phyloP scores from a whole-genome alignment of 2,329 filamentous ascomycete species.

The Thyridium curvatum region DNA sequence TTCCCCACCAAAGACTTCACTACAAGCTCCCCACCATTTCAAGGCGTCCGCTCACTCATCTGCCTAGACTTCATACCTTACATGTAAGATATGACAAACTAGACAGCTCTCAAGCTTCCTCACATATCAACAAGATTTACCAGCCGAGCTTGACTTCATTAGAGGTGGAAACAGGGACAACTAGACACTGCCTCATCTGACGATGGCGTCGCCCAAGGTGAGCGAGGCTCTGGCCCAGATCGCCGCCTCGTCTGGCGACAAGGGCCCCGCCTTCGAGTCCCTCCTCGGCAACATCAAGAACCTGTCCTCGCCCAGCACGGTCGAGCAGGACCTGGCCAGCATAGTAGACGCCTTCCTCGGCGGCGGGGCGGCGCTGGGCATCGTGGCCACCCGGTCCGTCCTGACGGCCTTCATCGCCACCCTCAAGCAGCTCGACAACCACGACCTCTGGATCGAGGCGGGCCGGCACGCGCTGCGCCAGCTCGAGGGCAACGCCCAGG shows the following conservation, averaged over 20 bases:
- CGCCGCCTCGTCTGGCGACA: constrained; percentile 4
- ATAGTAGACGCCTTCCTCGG: constrained; percentile 14
- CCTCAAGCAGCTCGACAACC: constrained; percentile 54
- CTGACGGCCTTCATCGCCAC: constrained; percentile 25
- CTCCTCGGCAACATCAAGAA: constrained; percentile 15
- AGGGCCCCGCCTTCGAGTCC: constrained; percentile 10
- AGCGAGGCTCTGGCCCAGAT: constrained; percentile 11
- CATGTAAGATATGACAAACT: no score
- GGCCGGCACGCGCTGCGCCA: constrained; percentile 66
- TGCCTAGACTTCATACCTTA: no score
- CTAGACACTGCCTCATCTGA: no score
- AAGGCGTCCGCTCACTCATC: no score
- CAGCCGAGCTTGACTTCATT: no score
- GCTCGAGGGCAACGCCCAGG: constrained; percentile 48
- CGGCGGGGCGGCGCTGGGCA: constrained; percentile 12
- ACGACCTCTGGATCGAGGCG: constrained; percentile 67
- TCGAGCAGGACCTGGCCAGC: constrained; percentile 15
- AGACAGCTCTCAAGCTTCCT: no score
- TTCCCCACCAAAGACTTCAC: no score
- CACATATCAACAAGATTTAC: no score
- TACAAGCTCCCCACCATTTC: no score
- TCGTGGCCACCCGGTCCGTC: constrained; percentile 19
- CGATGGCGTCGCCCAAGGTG: constrained; percentile 15
- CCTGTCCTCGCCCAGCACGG: constrained; percentile 9
- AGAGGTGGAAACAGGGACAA: no score